Conservation (phyloP, 768 basidiomycete species). For the Podaxis mareebaensis region DNA sequence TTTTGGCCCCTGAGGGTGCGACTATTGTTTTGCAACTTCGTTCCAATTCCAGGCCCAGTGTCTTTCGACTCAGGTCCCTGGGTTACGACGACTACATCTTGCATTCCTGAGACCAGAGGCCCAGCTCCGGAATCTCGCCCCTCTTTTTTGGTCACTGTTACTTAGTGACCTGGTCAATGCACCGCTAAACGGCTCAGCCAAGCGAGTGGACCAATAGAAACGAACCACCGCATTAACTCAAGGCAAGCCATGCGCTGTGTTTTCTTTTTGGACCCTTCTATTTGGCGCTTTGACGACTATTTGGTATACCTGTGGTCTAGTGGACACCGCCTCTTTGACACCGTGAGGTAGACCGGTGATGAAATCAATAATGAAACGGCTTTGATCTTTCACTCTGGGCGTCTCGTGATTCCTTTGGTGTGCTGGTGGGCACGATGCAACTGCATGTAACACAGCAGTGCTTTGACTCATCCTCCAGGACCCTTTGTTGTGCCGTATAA, state of each 20-base stretch:
- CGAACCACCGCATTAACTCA: not conserved
- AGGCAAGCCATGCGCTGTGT: not conserved
- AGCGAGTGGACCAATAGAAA: not conserved
- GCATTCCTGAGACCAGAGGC: not conserved
- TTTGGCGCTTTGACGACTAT: not conserved
- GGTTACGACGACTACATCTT: not conserved
- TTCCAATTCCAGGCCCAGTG: no score
- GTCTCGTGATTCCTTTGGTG: not conserved
- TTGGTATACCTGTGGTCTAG: not conserved
- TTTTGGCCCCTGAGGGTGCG: not conserved
- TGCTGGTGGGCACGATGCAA: not conserved
- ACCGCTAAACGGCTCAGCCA: not conserved
- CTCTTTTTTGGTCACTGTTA: not conserved
- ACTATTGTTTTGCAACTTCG: not conserved
- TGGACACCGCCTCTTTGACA: slow-evolving; percentile 3
- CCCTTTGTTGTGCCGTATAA: not conserved
- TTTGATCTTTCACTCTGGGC: not conserved
- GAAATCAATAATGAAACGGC: slow-evolving; percentile 4
- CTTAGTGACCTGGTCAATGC: not conserved
- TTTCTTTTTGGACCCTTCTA: not conserved
- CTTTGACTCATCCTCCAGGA: not conserved
- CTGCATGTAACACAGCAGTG: not conserved
- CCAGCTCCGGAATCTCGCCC: not conserved
- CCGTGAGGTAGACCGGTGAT: not conserved
- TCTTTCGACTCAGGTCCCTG: no score